Percentiles rank a stretch among this genome's conserved stretches.
phyloP scores from a whole-genome alignment of 2,329 filamentous ascomycete genomes.

The Fusarium aywerte region DNA sequence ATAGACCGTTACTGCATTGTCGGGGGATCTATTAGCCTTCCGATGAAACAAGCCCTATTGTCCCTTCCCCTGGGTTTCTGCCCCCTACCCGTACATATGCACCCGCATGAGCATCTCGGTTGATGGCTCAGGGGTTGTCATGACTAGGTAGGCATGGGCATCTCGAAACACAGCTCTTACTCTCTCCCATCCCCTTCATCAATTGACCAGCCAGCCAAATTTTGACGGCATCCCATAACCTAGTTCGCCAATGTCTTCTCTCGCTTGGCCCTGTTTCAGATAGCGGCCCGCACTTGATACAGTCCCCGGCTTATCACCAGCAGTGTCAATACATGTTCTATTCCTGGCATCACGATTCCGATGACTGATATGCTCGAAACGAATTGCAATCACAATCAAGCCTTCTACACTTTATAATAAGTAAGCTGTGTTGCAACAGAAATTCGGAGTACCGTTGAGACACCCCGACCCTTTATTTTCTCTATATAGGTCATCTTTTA shows the following conservation, averaged over 20 bases:
- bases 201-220: slow-evolving; percentile 5
- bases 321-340: not conserved
- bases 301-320: slow-evolving; percentile 1
- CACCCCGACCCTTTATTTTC: slow-evolving; percentile 34
- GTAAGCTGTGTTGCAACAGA: not conserved
- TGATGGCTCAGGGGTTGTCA: slow-evolving; percentile 26
- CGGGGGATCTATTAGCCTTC: slow-evolving; percentile 42
- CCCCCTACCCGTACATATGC: slow-evolving; percentile 39
- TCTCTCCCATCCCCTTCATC: not conserved
- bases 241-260: not conserved
- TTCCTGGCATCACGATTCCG: not conserved
- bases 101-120: slow-evolving; percentile 34
- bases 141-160: no score
- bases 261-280: slow-evolving; percentile 26
- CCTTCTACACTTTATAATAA: not conserved
- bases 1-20: slow-evolving; percentile 20
- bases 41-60: slow-evolving; percentile 46
- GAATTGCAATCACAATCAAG: not conserved
- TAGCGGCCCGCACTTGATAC: slow-evolving; percentile 2
- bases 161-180: slow-evolving; percentile 29
- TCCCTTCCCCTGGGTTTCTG: slow-evolving; percentile 19
- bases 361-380: not conserved
- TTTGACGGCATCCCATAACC: not conserved
- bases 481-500: slow-evolving; percentile 39
- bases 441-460: slow-evolving; percentile 7